These are phyloP conservation scores for Gleditsia sinensis DNA, from an alignment of 306 rosid species.

Conservation along the genomic window DNA sequence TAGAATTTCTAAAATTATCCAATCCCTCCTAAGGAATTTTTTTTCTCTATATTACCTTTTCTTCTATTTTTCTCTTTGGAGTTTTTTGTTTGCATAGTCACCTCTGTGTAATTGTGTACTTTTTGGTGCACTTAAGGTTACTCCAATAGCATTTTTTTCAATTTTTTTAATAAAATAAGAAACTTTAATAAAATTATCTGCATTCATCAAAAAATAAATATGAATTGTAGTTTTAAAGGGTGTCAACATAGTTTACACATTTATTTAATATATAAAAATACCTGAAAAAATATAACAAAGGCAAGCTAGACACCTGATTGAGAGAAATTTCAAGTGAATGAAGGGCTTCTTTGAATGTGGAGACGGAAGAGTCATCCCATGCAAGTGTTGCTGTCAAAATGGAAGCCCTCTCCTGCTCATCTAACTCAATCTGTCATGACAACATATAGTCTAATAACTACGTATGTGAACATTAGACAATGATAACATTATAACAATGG, in stretches of 20 bases:
- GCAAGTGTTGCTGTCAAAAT: slow-evolving; percentile 76
- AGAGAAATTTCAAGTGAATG: slow-evolving; percentile 61
- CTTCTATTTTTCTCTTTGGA: background rate
- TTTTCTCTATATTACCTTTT: background rate
- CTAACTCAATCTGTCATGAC: slow-evolving; percentile 74
- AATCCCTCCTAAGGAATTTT: background rate
- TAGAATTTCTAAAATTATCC: too few species aligned
- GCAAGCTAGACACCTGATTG: slow-evolving; percentile 61
- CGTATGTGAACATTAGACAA: slow-evolving; percentile 25
- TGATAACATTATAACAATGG: background rate
- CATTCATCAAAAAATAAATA: background rate
- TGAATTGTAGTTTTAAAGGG: background rate
- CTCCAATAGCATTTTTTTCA: background rate
- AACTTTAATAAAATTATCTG: background rate
- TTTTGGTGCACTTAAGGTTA: background rate
- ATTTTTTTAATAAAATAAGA: background rate
- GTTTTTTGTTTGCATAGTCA: background rate
- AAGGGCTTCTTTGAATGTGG: slow-evolving; percentile 66
- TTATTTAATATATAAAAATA: slow-evolving; percentile 1
- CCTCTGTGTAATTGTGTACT: background rate
- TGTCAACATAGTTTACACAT: background rate
- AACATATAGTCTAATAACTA: slow-evolving; percentile 19
- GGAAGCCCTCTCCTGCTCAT: slow-evolving; percentile 75
- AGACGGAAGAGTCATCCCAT: slow-evolving; percentile 71
- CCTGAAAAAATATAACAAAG: slow-evolving; percentile 17